These are phyloP conservation scores for Trichoderma breve DNA, from an alignment of 2,329 filamentous ascomycete species.

Conservation along the genomic window DNA sequence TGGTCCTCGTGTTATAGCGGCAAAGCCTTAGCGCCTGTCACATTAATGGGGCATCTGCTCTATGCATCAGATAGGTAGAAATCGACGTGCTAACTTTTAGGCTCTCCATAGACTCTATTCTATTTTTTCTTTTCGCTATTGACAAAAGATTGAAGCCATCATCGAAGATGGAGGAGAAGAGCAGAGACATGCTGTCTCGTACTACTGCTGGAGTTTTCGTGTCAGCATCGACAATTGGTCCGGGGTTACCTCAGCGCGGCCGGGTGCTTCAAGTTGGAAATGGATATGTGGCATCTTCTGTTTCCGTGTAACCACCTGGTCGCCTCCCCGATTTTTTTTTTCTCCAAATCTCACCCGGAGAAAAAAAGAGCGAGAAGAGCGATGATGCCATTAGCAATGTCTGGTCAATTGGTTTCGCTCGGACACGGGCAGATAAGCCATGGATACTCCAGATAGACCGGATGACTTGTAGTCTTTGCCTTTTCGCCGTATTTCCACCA, in stretches of 20 bases:
- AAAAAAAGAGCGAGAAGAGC: background rate
- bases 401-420: background rate
- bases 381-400: background rate
- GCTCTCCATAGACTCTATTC: background rate
- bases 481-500: background rate
- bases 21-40: background rate
- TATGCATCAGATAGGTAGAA: background rate
- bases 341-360: background rate
- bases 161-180: background rate
- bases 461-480: background rate
- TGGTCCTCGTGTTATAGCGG: background rate
- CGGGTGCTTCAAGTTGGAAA: background rate
- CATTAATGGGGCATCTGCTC: constrained; percentile 4
- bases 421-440: background rate
- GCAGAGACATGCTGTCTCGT: background rate
- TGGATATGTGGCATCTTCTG: constrained; percentile 18
- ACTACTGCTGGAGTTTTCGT: background rate
- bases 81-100: constrained; percentile 5
- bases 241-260: background rate
- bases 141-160: background rate
- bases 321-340: background rate
- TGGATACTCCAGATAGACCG: background rate
- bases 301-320: background rate
- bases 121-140: too few relatives aligned
- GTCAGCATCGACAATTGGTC: background rate